Evolutionary conservation across 768 basidiomycete species (phyloP), one percentile per base, ranked within the genome.

Genomic region (Leccinum disarticulatum): DNA sequence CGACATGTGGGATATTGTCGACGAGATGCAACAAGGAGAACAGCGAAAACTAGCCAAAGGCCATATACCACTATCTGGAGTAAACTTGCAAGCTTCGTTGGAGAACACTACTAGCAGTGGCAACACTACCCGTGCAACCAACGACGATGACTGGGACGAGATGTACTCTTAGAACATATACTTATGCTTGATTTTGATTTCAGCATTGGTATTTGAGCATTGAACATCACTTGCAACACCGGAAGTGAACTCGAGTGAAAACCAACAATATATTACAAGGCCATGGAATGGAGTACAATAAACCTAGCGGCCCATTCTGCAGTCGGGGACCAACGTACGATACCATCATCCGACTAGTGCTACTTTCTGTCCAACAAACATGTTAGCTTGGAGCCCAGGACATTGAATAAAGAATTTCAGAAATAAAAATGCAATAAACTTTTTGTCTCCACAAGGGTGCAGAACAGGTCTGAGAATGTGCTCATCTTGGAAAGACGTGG

Each of bases 1-100:
- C 46, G 89, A 90, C 6, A 83, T 91, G 81, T 91, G 91, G 86
- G 81, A 86, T 63, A 77, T 87, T 46, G 74, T 90, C 55, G 67
- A 80, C 43, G 84, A 89, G 67, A 73, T 85, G 35, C 86, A 84
- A 70, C 68, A 60, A 60, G 66, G 49, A 17, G 58, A 57, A 30
- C 59, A 46, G 48, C 58, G 58, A 6, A 63, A 52, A 50, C 28
- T 41, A 14, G 19, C 35, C 52, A 41, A 57, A 38, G 36, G 51
- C 8, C 68, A 61, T 41, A 63, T 68, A 61, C 66, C 72, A 59
- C 53, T 70, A 46, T 68, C 73, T 28, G 62, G 71, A 6, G 67
- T 68, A 15, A 65, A 58, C 15, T 41, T 67, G 13, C 57, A 57
- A 11, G 49, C 69, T 15, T 62, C 63, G 10, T 54, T 57, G 35